These are phyloP conservation scores for Metschnikowia amazonensis DNA, from an alignment of 805 yeast species.

Conservation along the genomic window DNA sequence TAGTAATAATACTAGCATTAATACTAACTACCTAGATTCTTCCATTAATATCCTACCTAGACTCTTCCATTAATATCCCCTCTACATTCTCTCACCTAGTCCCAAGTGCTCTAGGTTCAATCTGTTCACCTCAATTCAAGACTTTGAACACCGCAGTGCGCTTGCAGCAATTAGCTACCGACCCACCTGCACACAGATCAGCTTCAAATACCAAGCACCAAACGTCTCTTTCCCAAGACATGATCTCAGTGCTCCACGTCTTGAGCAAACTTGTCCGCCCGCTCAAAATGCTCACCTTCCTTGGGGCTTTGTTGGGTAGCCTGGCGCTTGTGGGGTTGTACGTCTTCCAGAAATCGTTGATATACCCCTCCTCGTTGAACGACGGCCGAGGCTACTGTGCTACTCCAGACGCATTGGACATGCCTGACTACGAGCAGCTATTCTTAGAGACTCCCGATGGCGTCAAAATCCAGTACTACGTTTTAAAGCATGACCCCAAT, in stretches of 20 bases:
- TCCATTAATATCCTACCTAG: no score
- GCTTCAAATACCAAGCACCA: neutral
- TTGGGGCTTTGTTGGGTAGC: conserved; percentile 43
- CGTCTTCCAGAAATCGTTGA: conserved; percentile 56
- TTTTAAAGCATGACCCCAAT: conserved; percentile 48
- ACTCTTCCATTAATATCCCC: no score
- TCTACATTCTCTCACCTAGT: no score
- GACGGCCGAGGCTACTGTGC: conserved; percentile 70
- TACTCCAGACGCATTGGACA: conserved; percentile 66
- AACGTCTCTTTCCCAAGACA: neutral
- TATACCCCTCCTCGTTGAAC: conserved; percentile 82
- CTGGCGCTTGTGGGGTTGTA: conserved; percentile 52
- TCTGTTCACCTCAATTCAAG: no score
- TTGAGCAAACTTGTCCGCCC: conserved; percentile 12
- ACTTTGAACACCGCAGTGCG: no score
- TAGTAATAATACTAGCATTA: no score
- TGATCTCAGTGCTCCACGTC: conserved; percentile 9
- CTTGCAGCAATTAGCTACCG: neutral
- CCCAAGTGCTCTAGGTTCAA: no score
- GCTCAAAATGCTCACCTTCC: conserved; percentile 30
- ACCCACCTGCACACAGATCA: neutral
- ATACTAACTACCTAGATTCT: no score
- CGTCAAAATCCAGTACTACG: conserved; percentile 60
- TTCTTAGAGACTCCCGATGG: conserved; percentile 66
- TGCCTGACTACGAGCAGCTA: conserved; percentile 57